phyloP scores from a whole-genome alignment of 2,329 filamentous ascomycete species.

The Cladosporium cucumerinum region DNA sequence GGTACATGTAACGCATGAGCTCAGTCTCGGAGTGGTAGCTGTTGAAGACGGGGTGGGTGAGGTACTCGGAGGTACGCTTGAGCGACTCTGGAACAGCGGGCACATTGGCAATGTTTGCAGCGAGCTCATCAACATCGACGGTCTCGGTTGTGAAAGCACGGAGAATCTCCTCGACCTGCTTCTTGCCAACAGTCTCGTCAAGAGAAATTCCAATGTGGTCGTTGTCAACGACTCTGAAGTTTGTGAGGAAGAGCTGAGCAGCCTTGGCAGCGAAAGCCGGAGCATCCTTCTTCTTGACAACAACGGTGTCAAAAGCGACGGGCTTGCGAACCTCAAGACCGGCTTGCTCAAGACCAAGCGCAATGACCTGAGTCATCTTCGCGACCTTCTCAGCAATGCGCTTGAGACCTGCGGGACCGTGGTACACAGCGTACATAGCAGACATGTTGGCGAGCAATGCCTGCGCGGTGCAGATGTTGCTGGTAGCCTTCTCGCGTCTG shows the following conservation, averaged over 20 bases:
- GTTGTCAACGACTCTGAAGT: slow-evolving; percentile 61
- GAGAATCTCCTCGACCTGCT: slow-evolving; percentile 57
- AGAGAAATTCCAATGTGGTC: slow-evolving; percentile 69
- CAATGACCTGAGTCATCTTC: slow-evolving; percentile 64
- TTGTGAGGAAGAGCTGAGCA: slow-evolving; percentile 53
- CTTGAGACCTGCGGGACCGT: slow-evolving; percentile 79
- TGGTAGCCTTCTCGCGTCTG: slow-evolving; percentile 91
- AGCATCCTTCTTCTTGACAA: slow-evolving; percentile 54
- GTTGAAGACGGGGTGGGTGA: slow-evolving; percentile 94
- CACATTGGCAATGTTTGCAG: slow-evolving; percentile 29
- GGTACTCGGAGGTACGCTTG: slow-evolving; percentile 68
- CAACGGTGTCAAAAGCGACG: slow-evolving; percentile 72
- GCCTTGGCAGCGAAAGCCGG: slow-evolving; percentile 49
- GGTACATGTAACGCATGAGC: slow-evolving; percentile 86
- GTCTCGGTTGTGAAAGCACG: slow-evolving; percentile 52
- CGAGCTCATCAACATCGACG: slow-evolving; percentile 33
- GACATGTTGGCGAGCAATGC: slow-evolving; percentile 93
- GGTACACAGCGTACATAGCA: slow-evolving; percentile 90
- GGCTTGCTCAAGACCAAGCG: slow-evolving; percentile 48
- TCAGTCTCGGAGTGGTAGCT: slow-evolving; percentile 93
- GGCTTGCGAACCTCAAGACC: slow-evolving; percentile 47
- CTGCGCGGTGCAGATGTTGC: slow-evolving; percentile 95
- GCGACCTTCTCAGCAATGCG: slow-evolving; percentile 77
- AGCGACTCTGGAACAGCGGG: slow-evolving; percentile 55
- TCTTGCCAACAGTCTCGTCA: slow-evolving; percentile 66